phyloP scores from a whole-genome alignment of 257 asterid species.

The Nicotiana paniculata region DNA sequence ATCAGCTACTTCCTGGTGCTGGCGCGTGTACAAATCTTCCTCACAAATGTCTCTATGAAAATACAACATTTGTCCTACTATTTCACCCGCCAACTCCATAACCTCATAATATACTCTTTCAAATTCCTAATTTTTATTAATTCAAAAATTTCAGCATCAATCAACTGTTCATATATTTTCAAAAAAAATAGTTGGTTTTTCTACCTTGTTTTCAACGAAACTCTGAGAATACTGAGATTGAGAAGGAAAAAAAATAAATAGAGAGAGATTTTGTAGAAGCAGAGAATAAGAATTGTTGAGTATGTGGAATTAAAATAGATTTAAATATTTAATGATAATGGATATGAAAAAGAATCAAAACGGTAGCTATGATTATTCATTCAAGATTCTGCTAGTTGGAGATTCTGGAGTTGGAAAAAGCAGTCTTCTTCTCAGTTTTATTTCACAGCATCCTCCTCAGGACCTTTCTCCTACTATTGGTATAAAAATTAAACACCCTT shows the following conservation, averaged over 20 bases:
- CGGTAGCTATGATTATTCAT: conserved; percentile 58
- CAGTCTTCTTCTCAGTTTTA: conserved; percentile 64
- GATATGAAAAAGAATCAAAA: conserved; percentile 25
- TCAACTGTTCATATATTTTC: neutral
- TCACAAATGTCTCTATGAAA: conserved; percentile 46
- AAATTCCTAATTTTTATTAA: neutral
- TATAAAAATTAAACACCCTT: conserved; percentile 7
- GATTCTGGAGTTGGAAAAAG: conserved; percentile 92
- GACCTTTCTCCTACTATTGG: conserved; percentile 74
- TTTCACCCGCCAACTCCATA: conserved; percentile 15
- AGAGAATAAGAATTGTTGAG: neutral
- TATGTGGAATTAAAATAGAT: neutral
- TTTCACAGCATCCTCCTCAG: conserved; percentile 51
- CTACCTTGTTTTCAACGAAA: conserved; percentile 3
- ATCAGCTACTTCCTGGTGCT: conserved; percentile 14
- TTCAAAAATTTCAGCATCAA: neutral
- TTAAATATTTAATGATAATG: conserved; percentile 26
- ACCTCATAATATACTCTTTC: neutral
- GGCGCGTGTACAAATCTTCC: conserved; percentile 54
- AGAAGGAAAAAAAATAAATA: neutral
- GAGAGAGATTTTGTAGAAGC: too few species aligned
- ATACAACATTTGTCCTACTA: conserved; percentile 41
- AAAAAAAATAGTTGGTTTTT: neutral
- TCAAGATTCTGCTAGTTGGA: conserved; percentile 75
- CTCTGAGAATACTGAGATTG: neutral